Base-by-base conservation (phyloP, 805 yeast genomes). In the Saccharomycopsis fodiens region DNA sequence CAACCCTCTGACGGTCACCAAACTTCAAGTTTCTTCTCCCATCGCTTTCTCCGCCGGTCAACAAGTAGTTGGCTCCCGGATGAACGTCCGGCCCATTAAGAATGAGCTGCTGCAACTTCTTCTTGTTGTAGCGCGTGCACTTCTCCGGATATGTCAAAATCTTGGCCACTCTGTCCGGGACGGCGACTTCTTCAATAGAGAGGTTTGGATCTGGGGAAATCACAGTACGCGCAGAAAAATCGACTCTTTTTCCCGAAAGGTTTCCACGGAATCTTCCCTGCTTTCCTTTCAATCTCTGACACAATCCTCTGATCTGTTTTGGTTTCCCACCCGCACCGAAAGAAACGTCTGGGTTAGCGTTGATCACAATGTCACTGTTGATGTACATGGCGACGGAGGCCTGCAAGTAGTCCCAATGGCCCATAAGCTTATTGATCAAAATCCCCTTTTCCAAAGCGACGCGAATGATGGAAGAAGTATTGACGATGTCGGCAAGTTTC, bases 191-290 rank as follows among this genome's bases (percentile, higher is more conserved):
- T 65, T 93, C 97, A 52, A 93, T 86, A 23, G 83, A 73, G 56
- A 93, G 69, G 61, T 93, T 93, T 31, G 99, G 99, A 69, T 93
- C 99, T 2, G 98, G 98, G 2, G 97, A 91, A 59, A 93, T 93
- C 55, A 93, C 99, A 0, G 98, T 93, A 69, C 99, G 79, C 42
- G 95, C 98, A 0, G 97, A 88, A 61, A 93, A 93, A 65, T 93
- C 99, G 21, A 93, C 99, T 70, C 99, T 85, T 65, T 93, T 93
- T 65, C 99, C 99, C 1, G 97, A 88, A 56, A 93, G 68, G 60
- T 93, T 93, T 55, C 99, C 99, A 72, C 99, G 78, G 69, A 93
- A 94, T 61, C 99, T 82, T 59, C 99, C 99, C 67, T 93, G 97
- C 56, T 93, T 93, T 63, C 99, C 99, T 67, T 93, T 93, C 53